Conservation (phyloP, 179 eudicot species). For the Sideroxylon spinosum region DNA sequence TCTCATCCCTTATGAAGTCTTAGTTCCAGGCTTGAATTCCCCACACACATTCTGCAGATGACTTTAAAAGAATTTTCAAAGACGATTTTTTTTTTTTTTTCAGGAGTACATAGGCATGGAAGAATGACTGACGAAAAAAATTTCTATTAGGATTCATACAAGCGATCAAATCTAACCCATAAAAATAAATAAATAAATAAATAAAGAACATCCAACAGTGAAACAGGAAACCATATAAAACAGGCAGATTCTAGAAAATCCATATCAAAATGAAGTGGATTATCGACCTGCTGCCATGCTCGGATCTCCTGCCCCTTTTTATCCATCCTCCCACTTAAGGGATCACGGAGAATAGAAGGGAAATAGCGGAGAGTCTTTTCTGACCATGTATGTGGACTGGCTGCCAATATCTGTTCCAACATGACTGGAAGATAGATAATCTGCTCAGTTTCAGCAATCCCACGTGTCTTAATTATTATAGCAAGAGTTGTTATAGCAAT, state of each 20-base stretch:
- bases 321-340: constrained; percentile 68
- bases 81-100: too few species aligned
- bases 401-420: constrained; percentile 86
- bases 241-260: neutral
- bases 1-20: neutral
- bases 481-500: constrained; percentile 71
- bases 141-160: neutral
- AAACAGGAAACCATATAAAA: neutral
- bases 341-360: constrained; percentile 75
- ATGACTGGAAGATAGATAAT: constrained; percentile 75
- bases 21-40: neutral
- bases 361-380: constrained; percentile 88
- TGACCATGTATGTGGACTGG: constrained; percentile 95
- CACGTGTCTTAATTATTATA: constrained; percentile 90
- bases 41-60: constrained; percentile 8
- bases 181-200: neutral
- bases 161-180: neutral
- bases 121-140: neutral
- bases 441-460: constrained; percentile 90
- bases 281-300: constrained; percentile 88
- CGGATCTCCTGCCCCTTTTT: constrained; percentile 75
- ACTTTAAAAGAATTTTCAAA: neutral
- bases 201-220: neutral
- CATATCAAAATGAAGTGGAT: neutral
- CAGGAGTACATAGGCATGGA: neutral